Conservation (phyloP, 2,329 filamentous ascomycete species). For the Lecanicillium sp. region DNA sequence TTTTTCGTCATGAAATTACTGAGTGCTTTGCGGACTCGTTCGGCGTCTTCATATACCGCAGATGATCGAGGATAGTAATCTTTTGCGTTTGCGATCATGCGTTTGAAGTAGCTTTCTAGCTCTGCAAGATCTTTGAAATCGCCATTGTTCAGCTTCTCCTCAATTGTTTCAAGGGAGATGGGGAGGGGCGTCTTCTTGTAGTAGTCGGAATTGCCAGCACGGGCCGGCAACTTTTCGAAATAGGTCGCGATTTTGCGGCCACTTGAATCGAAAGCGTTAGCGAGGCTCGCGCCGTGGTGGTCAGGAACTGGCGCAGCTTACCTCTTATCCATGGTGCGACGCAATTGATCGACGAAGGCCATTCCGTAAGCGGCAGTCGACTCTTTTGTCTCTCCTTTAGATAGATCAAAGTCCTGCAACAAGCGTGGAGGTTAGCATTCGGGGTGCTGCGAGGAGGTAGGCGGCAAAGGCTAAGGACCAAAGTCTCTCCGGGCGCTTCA, state of each 20-base stretch:
- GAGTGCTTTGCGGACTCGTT: conserved; percentile 75
- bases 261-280: conserved; percentile 30
- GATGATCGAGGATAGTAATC: conserved; percentile 70
- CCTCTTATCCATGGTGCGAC: conserved; percentile 74
- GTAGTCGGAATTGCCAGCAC: conserved; percentile 61
- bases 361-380: conserved; percentile 65
- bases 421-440: not conserved
- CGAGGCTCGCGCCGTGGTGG: conserved; percentile 1
- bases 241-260: conserved; percentile 66
- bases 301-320: conserved; percentile 34
- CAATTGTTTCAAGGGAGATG: conserved; percentile 68
- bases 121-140: conserved; percentile 64
- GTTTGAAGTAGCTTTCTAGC: conserved; percentile 78
- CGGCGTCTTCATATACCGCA: conserved; percentile 71
- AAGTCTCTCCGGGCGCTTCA: too few species aligned
- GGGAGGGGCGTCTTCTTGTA: conserved; percentile 71
- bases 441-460: too few species aligned
- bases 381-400: conserved; percentile 53
- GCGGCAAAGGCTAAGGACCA: too few species aligned
- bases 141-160: conserved; percentile 61
- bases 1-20: conserved; percentile 82
- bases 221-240: conserved; percentile 64
- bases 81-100: conserved; percentile 82
- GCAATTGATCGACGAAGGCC: conserved; percentile 66
- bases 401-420: conserved; percentile 36